These are phyloP conservation scores for Cucurbita moschata DNA, from an alignment of 306 rosid species.

Conservation along the genomic window DNA sequence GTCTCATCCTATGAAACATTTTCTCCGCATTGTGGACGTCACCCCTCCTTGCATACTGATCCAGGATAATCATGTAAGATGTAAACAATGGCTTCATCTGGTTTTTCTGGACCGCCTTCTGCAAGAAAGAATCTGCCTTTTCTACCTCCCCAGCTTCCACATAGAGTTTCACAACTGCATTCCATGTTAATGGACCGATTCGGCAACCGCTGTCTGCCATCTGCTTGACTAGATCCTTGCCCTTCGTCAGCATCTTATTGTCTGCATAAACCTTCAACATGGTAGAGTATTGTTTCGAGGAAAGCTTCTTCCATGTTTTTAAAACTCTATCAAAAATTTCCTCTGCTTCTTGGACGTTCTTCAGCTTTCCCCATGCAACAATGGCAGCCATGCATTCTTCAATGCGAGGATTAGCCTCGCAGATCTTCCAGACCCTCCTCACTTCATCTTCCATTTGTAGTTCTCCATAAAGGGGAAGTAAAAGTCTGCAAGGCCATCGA, in stretches of 20 bases:
- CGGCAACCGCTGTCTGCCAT: conserved; percentile 44
- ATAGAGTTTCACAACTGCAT: conserved; percentile 57
- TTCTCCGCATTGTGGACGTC: conserved; percentile 76
- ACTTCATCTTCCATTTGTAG: conserved; percentile 65
- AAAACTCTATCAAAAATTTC: conserved; percentile 38
- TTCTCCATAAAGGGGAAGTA: conserved; percentile 54
- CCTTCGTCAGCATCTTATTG: conserved; percentile 48
- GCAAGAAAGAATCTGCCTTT: conserved; percentile 64
- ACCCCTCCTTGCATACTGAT: conserved; percentile 53
- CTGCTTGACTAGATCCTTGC: conserved; percentile 55
- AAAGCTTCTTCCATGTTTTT: conserved; percentile 27
- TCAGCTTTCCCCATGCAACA: conserved; percentile 70
- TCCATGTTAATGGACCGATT: conserved; percentile 52
- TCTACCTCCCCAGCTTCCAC: conserved; percentile 64
- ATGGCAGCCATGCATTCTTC: conserved; percentile 51
- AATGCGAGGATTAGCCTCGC: conserved; percentile 29
- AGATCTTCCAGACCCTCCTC: conserved; percentile 56
- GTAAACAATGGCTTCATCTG: conserved; percentile 32
- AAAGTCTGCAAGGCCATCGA: conserved; percentile 19
- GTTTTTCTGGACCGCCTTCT: conserved; percentile 36
- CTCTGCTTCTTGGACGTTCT: conserved; percentile 62
- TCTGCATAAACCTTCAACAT: conserved; percentile 56
- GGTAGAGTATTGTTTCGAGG: conserved; percentile 25
- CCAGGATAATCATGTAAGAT: conserved; percentile 37
- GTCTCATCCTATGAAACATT: conserved; percentile 44